Evolutionary conservation across 106 monocot species (phyloP).

Genomic region (Acorus gramineus): DNA sequence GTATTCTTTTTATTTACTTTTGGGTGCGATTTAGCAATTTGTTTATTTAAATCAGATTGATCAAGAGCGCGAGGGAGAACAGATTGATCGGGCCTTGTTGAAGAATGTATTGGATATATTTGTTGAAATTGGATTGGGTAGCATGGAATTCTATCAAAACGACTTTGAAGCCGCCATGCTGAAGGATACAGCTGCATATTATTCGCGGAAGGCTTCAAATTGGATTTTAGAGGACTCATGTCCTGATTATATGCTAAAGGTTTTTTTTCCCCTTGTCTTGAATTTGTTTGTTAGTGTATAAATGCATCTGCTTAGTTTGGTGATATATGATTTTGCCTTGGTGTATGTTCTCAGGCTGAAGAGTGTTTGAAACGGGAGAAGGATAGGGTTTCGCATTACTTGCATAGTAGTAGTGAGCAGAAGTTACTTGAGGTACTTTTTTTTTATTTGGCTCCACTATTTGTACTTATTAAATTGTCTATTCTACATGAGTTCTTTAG

Average conservation of each 20-base stretch:
- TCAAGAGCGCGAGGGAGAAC: constrained; percentile 65
- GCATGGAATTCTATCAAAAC: constrained; percentile 24
- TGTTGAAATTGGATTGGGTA: constrained; percentile 59
- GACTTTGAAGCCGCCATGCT: constrained; percentile 36
- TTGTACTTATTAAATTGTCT: background rate
- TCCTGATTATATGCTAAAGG: constrained; percentile 40
- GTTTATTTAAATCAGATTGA: constrained; percentile 35
- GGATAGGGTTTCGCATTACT: constrained; percentile 72
- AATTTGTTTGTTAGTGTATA: no score
- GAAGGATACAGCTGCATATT: constrained; percentile 26
- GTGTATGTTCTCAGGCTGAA: constrained; percentile 42
- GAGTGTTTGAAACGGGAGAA: constrained; percentile 78
- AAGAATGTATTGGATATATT: constrained; percentile 66
- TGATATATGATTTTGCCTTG: no score
- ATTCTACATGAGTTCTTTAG: background rate
- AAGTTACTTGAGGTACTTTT: constrained; percentile 64
- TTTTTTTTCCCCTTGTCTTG: no score
- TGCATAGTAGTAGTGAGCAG: constrained; percentile 72
- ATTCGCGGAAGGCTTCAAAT: constrained; percentile 31
- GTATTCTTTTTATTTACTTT: background rate
- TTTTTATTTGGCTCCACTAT: no score
- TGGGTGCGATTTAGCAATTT: background rate
- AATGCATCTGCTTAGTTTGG: no score
- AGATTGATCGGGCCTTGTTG: constrained; percentile 58
- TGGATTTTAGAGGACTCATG: constrained; percentile 43